Conservation (phyloP, 306 rosid species). For the Quercus parvula region DNA sequence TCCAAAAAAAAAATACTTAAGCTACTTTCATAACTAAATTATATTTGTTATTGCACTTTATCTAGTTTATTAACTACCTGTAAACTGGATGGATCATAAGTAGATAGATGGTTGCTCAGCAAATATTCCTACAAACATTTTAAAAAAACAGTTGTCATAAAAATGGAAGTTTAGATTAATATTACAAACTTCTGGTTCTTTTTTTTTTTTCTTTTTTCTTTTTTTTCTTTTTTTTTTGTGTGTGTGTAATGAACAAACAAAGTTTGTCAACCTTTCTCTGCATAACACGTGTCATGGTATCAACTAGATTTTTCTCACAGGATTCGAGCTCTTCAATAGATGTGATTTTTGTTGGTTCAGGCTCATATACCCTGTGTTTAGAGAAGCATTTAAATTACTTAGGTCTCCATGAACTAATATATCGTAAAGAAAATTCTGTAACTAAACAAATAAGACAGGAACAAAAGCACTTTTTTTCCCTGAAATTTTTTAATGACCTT, state of each 20-base stretch:
- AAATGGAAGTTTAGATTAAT: neutral
- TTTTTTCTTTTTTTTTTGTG: too few species aligned
- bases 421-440: neutral
- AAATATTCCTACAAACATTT: constrained; percentile 42
- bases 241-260: neutral
- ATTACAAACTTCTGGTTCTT: too few species aligned
- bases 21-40: neutral
- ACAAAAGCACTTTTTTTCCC: neutral
- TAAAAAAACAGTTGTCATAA: neutral
- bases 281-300: constrained; percentile 60
- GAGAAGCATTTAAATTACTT: neutral
- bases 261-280: constrained; percentile 62
- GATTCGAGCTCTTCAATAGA: constrained; percentile 64
- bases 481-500: constrained; percentile 37
- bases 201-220: too few species aligned
- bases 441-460: neutral
- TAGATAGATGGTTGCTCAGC: constrained; percentile 48
- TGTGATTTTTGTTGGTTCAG: constrained; percentile 60
- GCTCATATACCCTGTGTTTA: constrained; percentile 55
- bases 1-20: neutral
- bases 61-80: constrained; percentile 34
- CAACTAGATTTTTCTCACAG: constrained; percentile 55
- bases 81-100: constrained; percentile 54
- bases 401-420: neutral
- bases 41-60: neutral